Evolutionary conservation across 257 asterid species (phyloP).

Genomic region (Nyctanthes arbortristis): DNA sequence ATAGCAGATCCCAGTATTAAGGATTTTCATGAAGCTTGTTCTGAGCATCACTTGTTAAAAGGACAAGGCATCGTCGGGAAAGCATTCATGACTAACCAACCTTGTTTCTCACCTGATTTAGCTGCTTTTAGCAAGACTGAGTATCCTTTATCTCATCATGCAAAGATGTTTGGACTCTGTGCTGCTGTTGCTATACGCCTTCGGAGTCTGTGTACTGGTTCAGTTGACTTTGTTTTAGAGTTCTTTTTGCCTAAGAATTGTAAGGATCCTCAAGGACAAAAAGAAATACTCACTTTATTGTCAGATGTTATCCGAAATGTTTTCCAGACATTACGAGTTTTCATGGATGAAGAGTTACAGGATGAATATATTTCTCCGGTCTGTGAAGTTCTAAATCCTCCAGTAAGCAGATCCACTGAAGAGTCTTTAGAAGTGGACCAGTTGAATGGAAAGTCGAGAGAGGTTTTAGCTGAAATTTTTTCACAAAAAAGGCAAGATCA

Average conservation of each 20-base stretch:
- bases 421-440: slow-evolving; percentile 23
- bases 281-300: slow-evolving; percentile 56
- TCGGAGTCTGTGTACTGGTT: slow-evolving; percentile 59
- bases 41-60: slow-evolving; percentile 79
- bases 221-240: slow-evolving; percentile 79
- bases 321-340: slow-evolving; percentile 64
- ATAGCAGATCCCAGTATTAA: slow-evolving; percentile 53
- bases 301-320: slow-evolving; percentile 60
- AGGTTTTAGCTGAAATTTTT: neutral
- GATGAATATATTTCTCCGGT: slow-evolving; percentile 44
- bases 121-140: slow-evolving; percentile 68
- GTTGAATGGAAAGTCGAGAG: slow-evolving; percentile 28
- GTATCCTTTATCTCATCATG: slow-evolving; percentile 92
- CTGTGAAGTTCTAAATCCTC: slow-evolving; percentile 14
- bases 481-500: slow-evolving; percentile 28
- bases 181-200: slow-evolving; percentile 92
- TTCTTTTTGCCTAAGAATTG: slow-evolving; percentile 76
- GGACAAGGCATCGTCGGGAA: slow-evolving; percentile 79
- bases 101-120: slow-evolving; percentile 74
- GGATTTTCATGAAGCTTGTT: slow-evolving; percentile 89
- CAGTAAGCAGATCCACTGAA: slow-evolving; percentile 22
- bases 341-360: slow-evolving; percentile 67
- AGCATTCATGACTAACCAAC: slow-evolving; percentile 75
- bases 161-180: slow-evolving; percentile 72
- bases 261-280: slow-evolving; percentile 61